Conservation (phyloP, 352 stramenopile genomes). For the Pythium brachiatum region DNA sequence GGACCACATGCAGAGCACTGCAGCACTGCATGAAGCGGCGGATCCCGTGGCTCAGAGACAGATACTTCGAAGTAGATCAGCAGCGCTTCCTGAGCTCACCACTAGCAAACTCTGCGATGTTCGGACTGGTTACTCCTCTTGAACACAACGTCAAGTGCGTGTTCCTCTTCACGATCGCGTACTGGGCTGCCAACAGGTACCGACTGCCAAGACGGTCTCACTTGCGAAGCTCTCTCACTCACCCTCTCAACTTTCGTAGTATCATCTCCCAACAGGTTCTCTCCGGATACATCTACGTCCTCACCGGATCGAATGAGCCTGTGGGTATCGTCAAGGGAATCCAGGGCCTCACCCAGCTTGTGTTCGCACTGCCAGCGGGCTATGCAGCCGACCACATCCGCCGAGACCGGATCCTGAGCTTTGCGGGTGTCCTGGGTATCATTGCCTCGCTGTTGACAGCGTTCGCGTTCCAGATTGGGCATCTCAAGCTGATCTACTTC, state of each 20-base stretch:
- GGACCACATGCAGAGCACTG: constrained; percentile 6
- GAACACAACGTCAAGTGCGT: constrained; percentile 74
- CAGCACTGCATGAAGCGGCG: neutral
- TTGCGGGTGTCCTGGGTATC: constrained; percentile 40
- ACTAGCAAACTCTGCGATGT: constrained; percentile 2
- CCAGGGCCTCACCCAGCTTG: constrained; percentile 50
- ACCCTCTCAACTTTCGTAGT: constrained; percentile 17
- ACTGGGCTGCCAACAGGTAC: constrained; percentile 60
- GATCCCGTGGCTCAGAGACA: neutral
- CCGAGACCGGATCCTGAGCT: constrained; percentile 47
- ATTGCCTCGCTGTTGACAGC: constrained; percentile 37
- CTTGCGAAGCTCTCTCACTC: neutral
- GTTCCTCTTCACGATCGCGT: constrained; percentile 68
- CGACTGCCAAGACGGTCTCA: neutral
- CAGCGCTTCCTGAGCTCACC: neutral
- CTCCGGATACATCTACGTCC: constrained; percentile 53
- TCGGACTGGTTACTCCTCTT: constrained; percentile 14
- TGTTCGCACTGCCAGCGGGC: constrained; percentile 52
- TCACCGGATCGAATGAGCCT: constrained; percentile 48
- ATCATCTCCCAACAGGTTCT: constrained; percentile 60
- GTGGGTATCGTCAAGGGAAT: constrained; percentile 45
- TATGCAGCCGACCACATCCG: constrained; percentile 52
- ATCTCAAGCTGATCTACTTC: constrained; percentile 52
- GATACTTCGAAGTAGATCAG: neutral
- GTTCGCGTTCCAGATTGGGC: constrained; percentile 40